Evolutionary conservation across 2,329 filamentous ascomycete genomes (phyloP).

Genomic region (Tolypocladium cylindrosporum): DNA sequence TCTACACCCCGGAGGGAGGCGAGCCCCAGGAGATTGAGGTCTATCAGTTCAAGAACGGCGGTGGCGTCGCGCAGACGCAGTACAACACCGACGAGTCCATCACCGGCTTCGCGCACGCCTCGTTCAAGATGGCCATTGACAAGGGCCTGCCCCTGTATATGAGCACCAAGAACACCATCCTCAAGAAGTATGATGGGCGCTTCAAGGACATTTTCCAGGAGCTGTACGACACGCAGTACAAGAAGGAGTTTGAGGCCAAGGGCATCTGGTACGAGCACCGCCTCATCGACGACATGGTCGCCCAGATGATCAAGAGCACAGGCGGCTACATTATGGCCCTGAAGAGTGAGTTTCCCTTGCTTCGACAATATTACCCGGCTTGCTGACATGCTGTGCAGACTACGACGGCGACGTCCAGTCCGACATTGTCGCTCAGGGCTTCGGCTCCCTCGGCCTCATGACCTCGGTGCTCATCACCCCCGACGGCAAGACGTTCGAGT

Average conservation of each 20-base stretch:
- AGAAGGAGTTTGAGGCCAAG: conserved; percentile 80
- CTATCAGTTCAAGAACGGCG: conserved; percentile 76
- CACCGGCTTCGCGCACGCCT: conserved; percentile 85
- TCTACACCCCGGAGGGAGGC: conserved; percentile 80
- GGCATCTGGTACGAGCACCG: conserved; percentile 99
- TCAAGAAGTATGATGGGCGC: conserved; percentile 96
- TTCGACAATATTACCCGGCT: no score
- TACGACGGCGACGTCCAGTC: conserved; percentile 99
- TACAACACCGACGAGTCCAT: conserved; percentile 99
- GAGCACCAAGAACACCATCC: conserved; percentile 99
- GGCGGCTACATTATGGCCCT: conserved; percentile 96
- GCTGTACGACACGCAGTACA: conserved; percentile 81
- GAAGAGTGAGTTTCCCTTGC: conserved; percentile 62
- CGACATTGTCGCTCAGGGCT: conserved; percentile 95
- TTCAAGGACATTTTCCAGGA: conserved; percentile 99
- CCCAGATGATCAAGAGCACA: conserved; percentile 98
- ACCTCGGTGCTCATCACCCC: conserved; percentile 95
- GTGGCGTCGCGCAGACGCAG: conserved; percentile 86
- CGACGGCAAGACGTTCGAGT: conserved; percentile 93
- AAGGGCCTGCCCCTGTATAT: conserved; percentile 94
- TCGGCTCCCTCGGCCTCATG: conserved; percentile 96
- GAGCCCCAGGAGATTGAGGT: conserved; percentile 81
- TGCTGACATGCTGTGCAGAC: conserved; percentile 42
- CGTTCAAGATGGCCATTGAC: conserved; percentile 86
- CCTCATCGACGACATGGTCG: conserved; percentile 98